Conservation (phyloP, 2,329 filamentous ascomycete species). For the Drechmeria coniospora region DNA sequence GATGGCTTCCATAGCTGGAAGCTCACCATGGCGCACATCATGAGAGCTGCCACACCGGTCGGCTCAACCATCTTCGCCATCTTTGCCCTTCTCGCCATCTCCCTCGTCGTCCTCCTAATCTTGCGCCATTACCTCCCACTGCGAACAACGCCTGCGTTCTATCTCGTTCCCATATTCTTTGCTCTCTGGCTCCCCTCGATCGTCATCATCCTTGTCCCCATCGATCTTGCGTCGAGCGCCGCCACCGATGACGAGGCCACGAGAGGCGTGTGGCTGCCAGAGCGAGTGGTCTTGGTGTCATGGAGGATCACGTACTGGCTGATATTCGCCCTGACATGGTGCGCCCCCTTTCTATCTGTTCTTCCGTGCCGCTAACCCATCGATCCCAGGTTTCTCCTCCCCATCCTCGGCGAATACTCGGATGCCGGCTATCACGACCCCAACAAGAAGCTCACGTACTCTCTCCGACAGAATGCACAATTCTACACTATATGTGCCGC, state of each 20-base stretch:
- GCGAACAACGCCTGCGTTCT: constrained; percentile 77
- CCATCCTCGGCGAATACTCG: constrained; percentile 84
- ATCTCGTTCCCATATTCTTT: constrained; percentile 85
- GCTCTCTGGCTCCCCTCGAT: constrained; percentile 86
- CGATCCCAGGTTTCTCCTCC: constrained; percentile 19
- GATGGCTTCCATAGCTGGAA: constrained; percentile 13
- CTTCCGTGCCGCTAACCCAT: too few species aligned
- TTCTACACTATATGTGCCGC: constrained; percentile 73
- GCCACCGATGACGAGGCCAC: constrained; percentile 53
- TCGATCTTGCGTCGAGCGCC: constrained; percentile 82
- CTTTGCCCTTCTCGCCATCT: constrained; percentile 58
- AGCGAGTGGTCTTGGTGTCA: constrained; percentile 62
- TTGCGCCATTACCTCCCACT: constrained; percentile 82
- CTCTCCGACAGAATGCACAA: constrained; percentile 70
- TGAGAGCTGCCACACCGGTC: constrained; percentile 44
- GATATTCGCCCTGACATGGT: constrained; percentile 91
- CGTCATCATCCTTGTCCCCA: constrained; percentile 82
- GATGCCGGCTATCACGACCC: constrained; percentile 88
- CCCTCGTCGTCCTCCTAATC: constrained; percentile 63
- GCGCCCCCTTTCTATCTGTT: constrained; percentile 12
- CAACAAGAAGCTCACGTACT: constrained; percentile 66
- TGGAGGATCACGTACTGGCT: constrained; percentile 98
- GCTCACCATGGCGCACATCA: constrained; percentile 34
- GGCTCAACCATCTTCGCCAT: constrained; percentile 68
- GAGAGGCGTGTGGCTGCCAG: constrained; percentile 76